phyloP scores from a whole-genome alignment of 129 eudicot genomes.

The Daucus carota region DH1_v3.0 NC_030385.2:44267001-44267500 shows the following conservation, averaged over 20 bases:
- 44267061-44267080: slow-evolving; percentile 32
- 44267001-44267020: slow-evolving; percentile 75
- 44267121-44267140: slow-evolving; percentile 65
- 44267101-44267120: slow-evolving; percentile 39
- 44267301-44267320: slow-evolving; percentile 54
- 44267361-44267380: slow-evolving; percentile 25
- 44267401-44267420: slow-evolving; percentile 31
- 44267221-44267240: slow-evolving; percentile 49
- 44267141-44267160: slow-evolving; percentile 68
- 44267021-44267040: slow-evolving; percentile 47
- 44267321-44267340: slow-evolving; percentile 54
- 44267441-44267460: slow-evolving; percentile 44
- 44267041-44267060: slow-evolving; percentile 32
- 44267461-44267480: slow-evolving; percentile 35
- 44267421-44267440: slow-evolving; percentile 38
- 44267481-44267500: slow-evolving; percentile 62
- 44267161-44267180: slow-evolving; percentile 69
- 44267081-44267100: slow-evolving; percentile 31
- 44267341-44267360: slow-evolving; percentile 17
- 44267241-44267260: slow-evolving; percentile 57
- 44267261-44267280: slow-evolving; percentile 49
- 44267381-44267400: slow-evolving; percentile 24
- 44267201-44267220: slow-evolving; percentile 48
- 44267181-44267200: slow-evolving; percentile 58
- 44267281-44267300: slow-evolving; percentile 47